A percentile compares a stretch with the other conserved stretches of the same genome.
phyloP scores from a whole-genome alignment of 257 asterid species.

The Jaltomata sinuosa region DNA sequence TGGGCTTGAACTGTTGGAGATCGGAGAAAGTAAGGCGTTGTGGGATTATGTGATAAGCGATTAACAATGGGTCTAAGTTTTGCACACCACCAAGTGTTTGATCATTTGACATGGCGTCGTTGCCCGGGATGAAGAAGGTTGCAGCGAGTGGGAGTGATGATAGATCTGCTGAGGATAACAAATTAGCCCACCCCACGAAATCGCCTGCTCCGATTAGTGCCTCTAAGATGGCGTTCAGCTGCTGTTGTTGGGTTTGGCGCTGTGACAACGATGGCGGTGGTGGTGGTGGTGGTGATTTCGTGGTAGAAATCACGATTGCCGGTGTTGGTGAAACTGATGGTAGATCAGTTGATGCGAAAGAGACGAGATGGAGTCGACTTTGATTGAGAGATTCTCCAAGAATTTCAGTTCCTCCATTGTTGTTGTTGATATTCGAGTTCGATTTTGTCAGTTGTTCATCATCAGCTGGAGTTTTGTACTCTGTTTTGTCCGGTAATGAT shows the following conservation, averaged over 20 bases:
- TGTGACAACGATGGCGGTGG: background rate
- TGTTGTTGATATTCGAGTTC: background rate
- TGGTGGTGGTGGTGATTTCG: background rate
- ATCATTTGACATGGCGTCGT: constrained; percentile 35
- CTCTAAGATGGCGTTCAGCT: constrained; percentile 37
- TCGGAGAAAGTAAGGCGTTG: constrained; percentile 60
- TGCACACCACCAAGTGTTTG: background rate
- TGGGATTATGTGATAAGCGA: constrained; percentile 59
- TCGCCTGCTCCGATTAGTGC: constrained; percentile 49
- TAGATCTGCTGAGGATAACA: constrained; percentile 39
- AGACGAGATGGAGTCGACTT: background rate
- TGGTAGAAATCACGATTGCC: constrained; percentile 6
- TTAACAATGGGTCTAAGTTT: constrained; percentile 32
- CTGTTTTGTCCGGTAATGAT: background rate
- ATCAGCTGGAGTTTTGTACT: background rate
- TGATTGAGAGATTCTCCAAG: background rate
- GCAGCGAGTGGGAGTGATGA: constrained; percentile 45
- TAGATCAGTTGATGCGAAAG: background rate
- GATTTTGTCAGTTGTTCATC: background rate
- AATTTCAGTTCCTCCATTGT: background rate
- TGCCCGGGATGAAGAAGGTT: constrained; percentile 56
- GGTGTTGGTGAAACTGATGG: constrained; percentile 2
- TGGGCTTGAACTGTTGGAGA: constrained; percentile 12
- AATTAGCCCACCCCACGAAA: constrained; percentile 50
- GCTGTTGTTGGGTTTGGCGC: constrained; percentile 19